Conservation (phyloP, 163 green algal genomes). For the Volvox carteri region DNA sequence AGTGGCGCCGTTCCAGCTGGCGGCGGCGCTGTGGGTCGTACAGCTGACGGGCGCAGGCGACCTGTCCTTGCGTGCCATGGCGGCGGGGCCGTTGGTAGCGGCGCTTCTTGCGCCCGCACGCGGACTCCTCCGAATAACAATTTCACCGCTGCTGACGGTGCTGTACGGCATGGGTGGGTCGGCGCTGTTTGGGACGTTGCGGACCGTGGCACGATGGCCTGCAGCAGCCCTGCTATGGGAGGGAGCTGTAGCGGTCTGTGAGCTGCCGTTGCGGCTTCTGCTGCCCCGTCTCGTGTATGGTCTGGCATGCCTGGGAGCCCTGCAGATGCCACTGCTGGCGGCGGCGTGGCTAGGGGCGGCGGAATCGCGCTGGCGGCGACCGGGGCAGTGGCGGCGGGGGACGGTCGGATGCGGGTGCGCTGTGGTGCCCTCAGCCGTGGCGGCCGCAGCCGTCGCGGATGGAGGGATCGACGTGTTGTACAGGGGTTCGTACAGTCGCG, state of each 20-base stretch:
- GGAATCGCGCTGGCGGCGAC: not conserved
- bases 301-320: not conserved
- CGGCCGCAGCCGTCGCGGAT: too few species aligned
- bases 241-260: not conserved
- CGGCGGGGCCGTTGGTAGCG: not conserved
- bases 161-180: not conserved
- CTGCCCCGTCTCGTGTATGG: slow-evolving; percentile 62
- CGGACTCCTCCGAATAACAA: not conserved
- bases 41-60: not conserved
- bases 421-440: not conserved
- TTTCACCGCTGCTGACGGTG: not conserved
- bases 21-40: slow-evolving; percentile 13
- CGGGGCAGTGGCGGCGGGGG: not conserved
- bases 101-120: not conserved
- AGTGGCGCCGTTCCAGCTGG: not conserved
- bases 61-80: not conserved
- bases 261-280: slow-evolving; percentile 60
- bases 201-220: not conserved
- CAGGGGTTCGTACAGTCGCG: too few species aligned
- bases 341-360: slow-evolving; percentile 9
- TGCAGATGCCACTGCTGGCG: not conserved
- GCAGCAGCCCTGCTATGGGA: not conserved
- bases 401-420: not conserved
- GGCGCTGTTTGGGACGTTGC: not conserved
- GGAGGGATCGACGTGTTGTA: too few species aligned